phyloP scores from a whole-genome alignment of 1,139 yeast species.

The Geotrichum siamense region DNA sequence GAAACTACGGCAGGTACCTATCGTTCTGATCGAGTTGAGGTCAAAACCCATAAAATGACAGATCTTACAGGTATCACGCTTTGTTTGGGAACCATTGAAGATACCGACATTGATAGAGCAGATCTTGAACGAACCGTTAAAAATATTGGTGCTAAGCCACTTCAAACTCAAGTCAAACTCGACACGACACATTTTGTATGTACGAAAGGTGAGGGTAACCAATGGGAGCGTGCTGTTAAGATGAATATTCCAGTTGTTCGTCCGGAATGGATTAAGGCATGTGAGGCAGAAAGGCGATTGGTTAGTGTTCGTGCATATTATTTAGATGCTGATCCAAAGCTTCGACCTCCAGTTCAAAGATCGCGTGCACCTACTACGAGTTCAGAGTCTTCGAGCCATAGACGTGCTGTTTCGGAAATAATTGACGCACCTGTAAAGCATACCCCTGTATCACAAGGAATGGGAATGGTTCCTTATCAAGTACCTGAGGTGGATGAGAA shows the following conservation, averaged over 20 bases:
- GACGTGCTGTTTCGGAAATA: constrained; percentile 17
- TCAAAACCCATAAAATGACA: constrained; percentile 92
- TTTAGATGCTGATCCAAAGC: constrained; percentile 37
- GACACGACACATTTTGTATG: constrained; percentile 94
- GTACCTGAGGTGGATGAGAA: constrained; percentile 18
- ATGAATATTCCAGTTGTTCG: constrained; percentile 89
- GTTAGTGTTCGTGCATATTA: constrained; percentile 79
- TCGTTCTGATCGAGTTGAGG: constrained; percentile 57
- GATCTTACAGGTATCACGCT: constrained; percentile 89
- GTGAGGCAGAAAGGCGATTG: constrained; percentile 80
- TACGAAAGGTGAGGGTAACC: constrained; percentile 58
- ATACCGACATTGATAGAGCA: constrained; percentile 43
- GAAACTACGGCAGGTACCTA: constrained; percentile 86
- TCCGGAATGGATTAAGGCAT: constrained; percentile 96
- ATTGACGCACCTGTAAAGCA: constrained; percentile 12
- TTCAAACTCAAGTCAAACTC: constrained; percentile 65
- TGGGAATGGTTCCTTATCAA: constrained; percentile 8
- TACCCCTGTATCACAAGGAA: background rate
- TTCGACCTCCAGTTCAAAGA: constrained; percentile 31
- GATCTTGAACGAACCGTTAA: constrained; percentile 60
- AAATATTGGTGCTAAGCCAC: constrained; percentile 77
- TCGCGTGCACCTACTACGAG: constrained; percentile 28
- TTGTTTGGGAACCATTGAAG: constrained; percentile 73
- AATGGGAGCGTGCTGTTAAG: constrained; percentile 71
- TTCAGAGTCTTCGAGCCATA: constrained; percentile 18